A percentile compares a stretch with the other conserved stretches of the same genome.
phyloP scores from a whole-genome alignment of 495 filamentous ascomycete species.

The Xylaria castorea region DNA sequence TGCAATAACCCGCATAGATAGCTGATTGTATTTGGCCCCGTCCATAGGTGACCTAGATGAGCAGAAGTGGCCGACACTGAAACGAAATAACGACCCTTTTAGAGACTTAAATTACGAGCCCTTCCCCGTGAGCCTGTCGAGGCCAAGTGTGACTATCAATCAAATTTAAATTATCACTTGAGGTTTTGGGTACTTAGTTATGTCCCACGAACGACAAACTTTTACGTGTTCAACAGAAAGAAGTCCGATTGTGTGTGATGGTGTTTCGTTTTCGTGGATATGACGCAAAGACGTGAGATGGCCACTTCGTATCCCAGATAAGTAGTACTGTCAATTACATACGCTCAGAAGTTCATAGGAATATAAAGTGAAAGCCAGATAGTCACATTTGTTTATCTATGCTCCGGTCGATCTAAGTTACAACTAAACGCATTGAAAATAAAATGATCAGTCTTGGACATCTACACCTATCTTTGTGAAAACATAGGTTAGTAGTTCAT shows the following conservation, averaged over 20 bases:
- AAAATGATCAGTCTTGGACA: neutral
- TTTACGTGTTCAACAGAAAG: neutral
- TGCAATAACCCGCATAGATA: neutral
- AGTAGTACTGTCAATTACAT: neutral
- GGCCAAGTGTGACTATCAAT: neutral
- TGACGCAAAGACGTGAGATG: neutral
- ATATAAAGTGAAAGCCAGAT: neutral
- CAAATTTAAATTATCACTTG: neutral
- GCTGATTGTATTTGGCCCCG: neutral
- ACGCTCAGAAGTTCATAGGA: neutral
- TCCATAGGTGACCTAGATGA: neutral
- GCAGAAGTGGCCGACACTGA: neutral
- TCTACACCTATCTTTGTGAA: neutral
- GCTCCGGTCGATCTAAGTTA: neutral
- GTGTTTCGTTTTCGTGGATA: slow-evolving; percentile 2
- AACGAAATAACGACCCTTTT: neutral
- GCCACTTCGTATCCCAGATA: neutral
- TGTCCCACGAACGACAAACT: neutral
- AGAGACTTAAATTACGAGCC: neutral
- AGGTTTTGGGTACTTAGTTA: neutral
- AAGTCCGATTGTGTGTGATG: neutral
- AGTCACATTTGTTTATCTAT: neutral
- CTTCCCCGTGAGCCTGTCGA: neutral
- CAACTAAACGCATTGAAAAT: neutral
- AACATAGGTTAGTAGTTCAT: neutral